phyloP scores from a whole-genome alignment of 495 filamentous ascomycete species.

The Talaromyces proteolyticus region DNA sequence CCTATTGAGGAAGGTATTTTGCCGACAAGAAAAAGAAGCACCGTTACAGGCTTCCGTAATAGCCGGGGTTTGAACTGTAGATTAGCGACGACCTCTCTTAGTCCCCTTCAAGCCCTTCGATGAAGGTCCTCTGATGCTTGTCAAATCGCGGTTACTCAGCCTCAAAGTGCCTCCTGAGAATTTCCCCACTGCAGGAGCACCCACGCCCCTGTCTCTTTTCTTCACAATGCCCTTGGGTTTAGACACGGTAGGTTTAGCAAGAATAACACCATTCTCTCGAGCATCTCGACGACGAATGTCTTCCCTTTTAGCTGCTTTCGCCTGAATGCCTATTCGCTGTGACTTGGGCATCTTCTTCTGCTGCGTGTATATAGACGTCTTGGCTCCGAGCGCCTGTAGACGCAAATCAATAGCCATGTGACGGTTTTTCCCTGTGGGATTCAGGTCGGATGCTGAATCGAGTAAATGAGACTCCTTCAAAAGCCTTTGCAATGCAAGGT shows the following conservation, averaged over 20 bases:
- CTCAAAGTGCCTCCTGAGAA: conserved; percentile 74
- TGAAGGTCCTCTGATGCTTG: conserved; percentile 44
- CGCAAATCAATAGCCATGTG: conserved; percentile 79
- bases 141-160: conserved; percentile 71
- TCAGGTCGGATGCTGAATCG: conserved; percentile 55
- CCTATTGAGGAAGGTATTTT: no score
- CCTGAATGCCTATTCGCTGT: conserved; percentile 70
- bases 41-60: no score
- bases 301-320: conserved; percentile 59
- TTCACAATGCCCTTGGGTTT: conserved; percentile 31
- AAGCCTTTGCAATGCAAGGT: conserved; percentile 83
- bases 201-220: conserved; percentile 61
- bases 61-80: not conserved
- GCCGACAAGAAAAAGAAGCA: no score
- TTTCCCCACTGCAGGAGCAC: conserved; percentile 69
- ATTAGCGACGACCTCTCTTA: conserved; percentile 5
- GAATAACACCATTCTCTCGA: conserved; percentile 81
- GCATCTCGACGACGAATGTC: conserved; percentile 69
- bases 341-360: conserved; percentile 80
- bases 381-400: conserved; percentile 73
- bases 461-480: conserved; percentile 91
- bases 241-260: conserved; percentile 62
- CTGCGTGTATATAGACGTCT: conserved; percentile 64
- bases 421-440: conserved; percentile 55
- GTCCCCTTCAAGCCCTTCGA: conserved; percentile 19